Base-by-base conservation (phyloP, 2,329 filamentous ascomycete species). In the Zelopaecilomyces penicillatus region DNA sequence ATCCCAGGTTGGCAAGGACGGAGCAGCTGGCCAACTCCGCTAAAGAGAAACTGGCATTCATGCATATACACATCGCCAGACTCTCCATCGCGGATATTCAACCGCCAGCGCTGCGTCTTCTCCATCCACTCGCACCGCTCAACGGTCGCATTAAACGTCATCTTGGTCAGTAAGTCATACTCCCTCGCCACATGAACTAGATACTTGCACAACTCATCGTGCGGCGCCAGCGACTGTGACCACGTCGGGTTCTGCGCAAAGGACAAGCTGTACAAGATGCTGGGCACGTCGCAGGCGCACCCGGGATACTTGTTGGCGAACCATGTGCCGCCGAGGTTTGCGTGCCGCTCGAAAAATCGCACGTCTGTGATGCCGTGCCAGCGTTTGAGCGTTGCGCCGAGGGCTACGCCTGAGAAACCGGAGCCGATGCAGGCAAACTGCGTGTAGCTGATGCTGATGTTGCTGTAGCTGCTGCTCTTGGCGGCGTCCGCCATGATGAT, bases 261-360 rank as follows among this genome's bases (percentile, higher is more conserved):
- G 1, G 74, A 75, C 42, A 72, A 76, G 54, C 80, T 78, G 56
- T 85, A 84, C 7, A 79, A 69, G 42, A 76, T 69, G 3, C 71
- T 69, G 3, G 79, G 78, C 1, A 83, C 69, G 37, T 81, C 76
- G 53, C 76, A 80, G 5, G 76, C 75, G 44, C 57, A 61, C 5
- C 59, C 74, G 7, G 76, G 80, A 58, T 84, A 84, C 30, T 69
- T 65, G 56, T 83, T 84, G 37, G 72, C 71, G 60, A 70, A 72
- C 81, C 81, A 85, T 1, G 80, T 83, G 6, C 81, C 81, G 30
- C 80, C 80, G 37, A 82, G 66, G 3, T 71, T 70, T 4, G 66
- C 62, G 48, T 78, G 66, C 9, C 74, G 67, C 27, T 84, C 81
- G 47, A 82, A 83, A 54, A 84, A 70, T 29, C 67, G 65, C 52